Percentiles rank a stretch among this genome's conserved stretches.
Evolutionary conservation across 176 grass and related monocot genomes (phyloP).

Genomic region (Eragrostis nindensis): DNA sequence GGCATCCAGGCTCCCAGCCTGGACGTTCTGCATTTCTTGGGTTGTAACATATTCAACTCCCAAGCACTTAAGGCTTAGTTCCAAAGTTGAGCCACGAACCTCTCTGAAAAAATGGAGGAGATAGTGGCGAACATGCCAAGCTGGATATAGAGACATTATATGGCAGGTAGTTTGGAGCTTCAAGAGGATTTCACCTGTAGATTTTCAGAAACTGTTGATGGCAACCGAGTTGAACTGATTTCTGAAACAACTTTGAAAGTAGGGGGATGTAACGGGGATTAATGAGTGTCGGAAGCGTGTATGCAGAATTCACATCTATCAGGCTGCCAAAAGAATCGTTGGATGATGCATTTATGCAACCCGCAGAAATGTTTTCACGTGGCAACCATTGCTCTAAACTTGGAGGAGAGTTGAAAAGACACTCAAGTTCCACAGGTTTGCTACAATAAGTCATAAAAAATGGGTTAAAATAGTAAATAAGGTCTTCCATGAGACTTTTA

Average conservation of each 20-base stretch:
- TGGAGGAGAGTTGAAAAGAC: conserved; percentile 53
- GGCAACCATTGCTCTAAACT: conserved; percentile 19
- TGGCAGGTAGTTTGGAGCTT: conserved; percentile 17
- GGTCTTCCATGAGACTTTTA: conserved; percentile 2
- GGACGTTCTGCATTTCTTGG: conserved; percentile 61
- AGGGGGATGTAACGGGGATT: conserved; percentile 48
- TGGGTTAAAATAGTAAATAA: background rate
- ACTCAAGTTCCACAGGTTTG: conserved; percentile 56
- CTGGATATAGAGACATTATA: background rate
- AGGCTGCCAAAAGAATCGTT: conserved; percentile 12
- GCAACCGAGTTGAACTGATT: conserved; percentile 56
- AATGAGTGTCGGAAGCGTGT: conserved; percentile 57
- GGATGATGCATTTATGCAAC: conserved; percentile 22
- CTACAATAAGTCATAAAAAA: conserved; percentile 39
- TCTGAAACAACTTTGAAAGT: conserved; percentile 54
- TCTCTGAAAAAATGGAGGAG: conserved; percentile 42
- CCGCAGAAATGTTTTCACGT: background rate
- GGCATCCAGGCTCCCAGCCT: conserved; percentile 46
- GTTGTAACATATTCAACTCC: conserved; percentile 58
- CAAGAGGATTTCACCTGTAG: conserved; percentile 58
- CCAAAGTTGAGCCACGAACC: conserved; percentile 49
- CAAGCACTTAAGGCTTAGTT: conserved; percentile 55
- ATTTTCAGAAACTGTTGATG: conserved; percentile 58
- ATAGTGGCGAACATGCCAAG: conserved; percentile 11
- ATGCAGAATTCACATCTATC: conserved; percentile 14